A percentile compares a stretch with the other conserved stretches of the same genome.
These are phyloP conservation scores for Neurospora sp. DNA, from an alignment of 2,329 filamentous ascomycete genomes.

Conservation along the genomic window DNA sequence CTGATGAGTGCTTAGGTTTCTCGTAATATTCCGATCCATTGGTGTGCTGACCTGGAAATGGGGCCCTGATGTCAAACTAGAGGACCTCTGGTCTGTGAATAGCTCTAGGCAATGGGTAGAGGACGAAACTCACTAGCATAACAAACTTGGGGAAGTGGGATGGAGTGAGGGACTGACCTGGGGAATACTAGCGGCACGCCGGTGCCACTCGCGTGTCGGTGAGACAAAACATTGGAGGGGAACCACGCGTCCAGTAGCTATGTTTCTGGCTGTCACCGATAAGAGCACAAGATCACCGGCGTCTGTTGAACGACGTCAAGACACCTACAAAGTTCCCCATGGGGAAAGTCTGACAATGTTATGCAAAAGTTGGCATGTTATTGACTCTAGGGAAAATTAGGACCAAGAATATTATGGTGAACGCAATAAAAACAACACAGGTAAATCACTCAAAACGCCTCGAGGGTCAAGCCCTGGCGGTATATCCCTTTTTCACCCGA, in stretches of 20 bases:
- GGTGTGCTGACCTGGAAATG: neutral
- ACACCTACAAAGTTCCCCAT: neutral
- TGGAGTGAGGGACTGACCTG: neutral
- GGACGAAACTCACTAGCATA: neutral
- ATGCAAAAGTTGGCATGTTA: slow-evolving; percentile 10
- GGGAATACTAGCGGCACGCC: neutral
- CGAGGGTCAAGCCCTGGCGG: neutral
- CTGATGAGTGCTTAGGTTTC: neutral
- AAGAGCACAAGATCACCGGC: neutral
- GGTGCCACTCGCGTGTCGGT: neutral
- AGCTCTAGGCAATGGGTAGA: neutral
- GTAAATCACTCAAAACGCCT: neutral
- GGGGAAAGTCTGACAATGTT: neutral
- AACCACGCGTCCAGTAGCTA: neutral
- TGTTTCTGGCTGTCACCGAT: neutral
- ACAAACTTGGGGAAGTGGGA: neutral
- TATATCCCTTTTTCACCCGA: neutral
- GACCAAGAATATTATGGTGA: neutral
- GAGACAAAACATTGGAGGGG: neutral
- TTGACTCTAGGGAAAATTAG: slow-evolving; percentile 1
- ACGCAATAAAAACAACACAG: neutral
- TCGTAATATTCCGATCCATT: neutral
- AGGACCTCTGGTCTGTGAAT: neutral
- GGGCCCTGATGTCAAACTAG: neutral
- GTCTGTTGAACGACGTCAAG: neutral